phyloP scores from a whole-genome alignment of 805 yeast species.

The Lipomyces mesembrius region DNA sequence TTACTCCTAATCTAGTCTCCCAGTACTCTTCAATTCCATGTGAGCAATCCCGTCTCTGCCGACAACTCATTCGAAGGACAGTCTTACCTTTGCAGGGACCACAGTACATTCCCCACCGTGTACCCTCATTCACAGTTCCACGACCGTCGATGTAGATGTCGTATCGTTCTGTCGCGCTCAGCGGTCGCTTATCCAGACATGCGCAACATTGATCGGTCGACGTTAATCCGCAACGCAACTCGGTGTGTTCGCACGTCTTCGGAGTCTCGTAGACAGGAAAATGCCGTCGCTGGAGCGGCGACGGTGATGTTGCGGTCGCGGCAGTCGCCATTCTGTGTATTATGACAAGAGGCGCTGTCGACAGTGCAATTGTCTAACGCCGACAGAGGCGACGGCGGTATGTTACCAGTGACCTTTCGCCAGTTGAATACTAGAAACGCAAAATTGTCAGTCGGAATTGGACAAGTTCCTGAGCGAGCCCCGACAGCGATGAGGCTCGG shows the following conservation, averaged over 20 bases:
- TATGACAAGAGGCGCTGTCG: background rate
- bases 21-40: slow-evolving; percentile 1
- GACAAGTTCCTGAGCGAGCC: background rate
- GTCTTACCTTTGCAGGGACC: slow-evolving; percentile 24
- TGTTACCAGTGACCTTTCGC: background rate
- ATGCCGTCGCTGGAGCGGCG: background rate
- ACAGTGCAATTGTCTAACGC: background rate
- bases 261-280: slow-evolving; percentile 8
- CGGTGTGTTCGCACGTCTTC: slow-evolving; percentile 24
- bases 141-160: slow-evolving; percentile 31
- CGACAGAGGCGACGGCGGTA: too few relatives aligned
- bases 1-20: background rate
- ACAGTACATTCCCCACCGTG: slow-evolving; percentile 32
- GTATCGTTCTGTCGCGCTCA: slow-evolving; percentile 14
- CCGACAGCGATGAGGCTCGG: background rate
- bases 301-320: background rate
- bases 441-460: background rate
- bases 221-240: slow-evolving; percentile 16
- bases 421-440: background rate
- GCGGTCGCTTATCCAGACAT: slow-evolving; percentile 27
- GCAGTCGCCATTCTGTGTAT: background rate
- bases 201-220: slow-evolving; percentile 17
- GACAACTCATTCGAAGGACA: background rate
- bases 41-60: background rate
- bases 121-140: slow-evolving; percentile 31